phyloP scores from a whole-genome alignment of 2,329 filamentous ascomycete genomes.

The Laburnicola sp. region DNA sequence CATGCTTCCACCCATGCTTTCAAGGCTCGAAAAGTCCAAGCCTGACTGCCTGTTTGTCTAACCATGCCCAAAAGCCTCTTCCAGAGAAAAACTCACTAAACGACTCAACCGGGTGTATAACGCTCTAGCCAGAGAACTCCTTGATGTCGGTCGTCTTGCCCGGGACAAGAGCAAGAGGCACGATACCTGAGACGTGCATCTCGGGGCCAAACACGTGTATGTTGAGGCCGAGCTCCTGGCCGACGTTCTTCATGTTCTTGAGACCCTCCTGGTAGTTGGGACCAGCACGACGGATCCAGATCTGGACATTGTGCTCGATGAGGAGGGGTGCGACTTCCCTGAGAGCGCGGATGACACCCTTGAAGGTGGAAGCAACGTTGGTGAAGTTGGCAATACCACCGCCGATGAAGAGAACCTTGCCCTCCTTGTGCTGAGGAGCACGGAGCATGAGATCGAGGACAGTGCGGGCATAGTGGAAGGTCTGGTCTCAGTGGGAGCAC shows the following conservation, averaged over 20 bases:
- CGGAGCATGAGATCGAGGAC: conserved; percentile 97
- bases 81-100: conserved; percentile 9
- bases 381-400: conserved; percentile 99
- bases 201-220: conserved; percentile 88
- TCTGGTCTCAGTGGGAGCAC: conserved; percentile 99
- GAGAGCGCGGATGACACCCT: conserved; percentile 96
- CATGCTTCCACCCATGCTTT: neutral
- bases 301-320: conserved; percentile 95
- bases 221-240: conserved; percentile 88
- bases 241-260: conserved; percentile 98
- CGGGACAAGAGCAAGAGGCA: conserved; percentile 78
- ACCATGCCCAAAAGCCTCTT: conserved; percentile 31
- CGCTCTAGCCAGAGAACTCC: conserved; percentile 59
- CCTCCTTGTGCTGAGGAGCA: conserved; percentile 78
- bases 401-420: conserved; percentile 99
- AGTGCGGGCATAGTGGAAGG: conserved; percentile 97
- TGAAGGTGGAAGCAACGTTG: conserved; percentile 99
- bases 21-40: conserved; percentile 8
- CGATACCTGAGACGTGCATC: conserved; percentile 92
- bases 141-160: conserved; percentile 64
- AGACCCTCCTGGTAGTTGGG: conserved; percentile 99
- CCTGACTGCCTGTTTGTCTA: conserved; percentile 38
- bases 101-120: conserved; percentile 33
- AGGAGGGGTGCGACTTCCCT: conserved; percentile 84
- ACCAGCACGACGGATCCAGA: conserved; percentile 89